Base-by-base conservation (phyloP, 1,284 basidiomycete species). In the Wolfiporia cocos region DNA sequence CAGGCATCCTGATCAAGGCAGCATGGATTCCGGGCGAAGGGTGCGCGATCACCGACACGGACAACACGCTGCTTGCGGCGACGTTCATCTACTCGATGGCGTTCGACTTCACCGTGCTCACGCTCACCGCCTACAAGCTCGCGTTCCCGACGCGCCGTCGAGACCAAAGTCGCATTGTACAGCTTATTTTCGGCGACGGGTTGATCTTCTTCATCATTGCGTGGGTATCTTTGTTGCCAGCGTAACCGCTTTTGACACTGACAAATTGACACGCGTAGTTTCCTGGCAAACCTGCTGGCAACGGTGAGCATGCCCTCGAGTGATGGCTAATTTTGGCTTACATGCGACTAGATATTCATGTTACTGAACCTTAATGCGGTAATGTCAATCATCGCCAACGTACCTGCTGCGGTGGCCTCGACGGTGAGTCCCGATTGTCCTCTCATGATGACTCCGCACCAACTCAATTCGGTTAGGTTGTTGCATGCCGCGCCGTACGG, bases 361-460 rank as follows among this genome's bases (percentile, higher is more conserved):
- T 57, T 84, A 21, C 58, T 84, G 17, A 69, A 86, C 57, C 61
- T 86, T 32, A 86, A 86, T 53, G 68, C 82, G 2, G 76, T 85
- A 41, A 83, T 86, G 81, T 81, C 77, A 15, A 77, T 86, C 57
- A 81, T 86, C 43, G 78, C 74, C 22, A 85, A 86, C 52, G 81
- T 86, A 23, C 82, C 82, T 4, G 80, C 82, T 37, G 81, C 81
- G 9, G 73, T 83, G 42, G 71, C 74, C 9, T 41, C 39, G 29
- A 81, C 79, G 9, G 81, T 82, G 50, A 51, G 74, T 21, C n/a
- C 26, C 26, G 7, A 14, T 28, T 14, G 26, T 28, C 26, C 26
- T 28, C n/a, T n/a, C n/a, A n/a, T 39, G 28, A 22, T 30, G 18
- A 10, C 5, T 21, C 11, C 17, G 22, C 21, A 18, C 41, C 26